Evolutionary conservation across 1,139 yeast species (phyloP).

Genomic region (Taphrina deformans): DNA sequence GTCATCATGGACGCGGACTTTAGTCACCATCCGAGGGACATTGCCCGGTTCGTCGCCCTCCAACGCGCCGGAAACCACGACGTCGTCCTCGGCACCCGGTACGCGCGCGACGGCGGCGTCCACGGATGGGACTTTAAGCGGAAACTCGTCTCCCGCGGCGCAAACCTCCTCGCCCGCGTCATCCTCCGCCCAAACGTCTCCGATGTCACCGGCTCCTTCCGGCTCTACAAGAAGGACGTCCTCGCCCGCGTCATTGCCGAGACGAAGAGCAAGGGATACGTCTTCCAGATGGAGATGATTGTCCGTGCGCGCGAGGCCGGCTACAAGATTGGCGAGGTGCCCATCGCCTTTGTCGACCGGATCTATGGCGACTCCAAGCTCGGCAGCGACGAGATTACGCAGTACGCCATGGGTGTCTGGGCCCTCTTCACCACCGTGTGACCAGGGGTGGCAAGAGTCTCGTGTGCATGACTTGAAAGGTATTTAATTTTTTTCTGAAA

Average conservation of each 20-base stretch:
- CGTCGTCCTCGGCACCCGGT: slow-evolving; percentile 83
- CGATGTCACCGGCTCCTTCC: slow-evolving; percentile 76
- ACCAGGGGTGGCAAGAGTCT: neutral
- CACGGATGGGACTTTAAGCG: slow-evolving; percentile 85
- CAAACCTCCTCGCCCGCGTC: slow-evolving; percentile 73
- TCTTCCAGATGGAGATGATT: slow-evolving; percentile 85
- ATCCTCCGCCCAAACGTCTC: slow-evolving; percentile 72
- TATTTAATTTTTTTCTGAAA: too few relatives aligned
- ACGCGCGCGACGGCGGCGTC: slow-evolving; percentile 80
- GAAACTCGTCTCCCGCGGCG: slow-evolving; percentile 76
- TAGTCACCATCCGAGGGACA: slow-evolving; percentile 75
- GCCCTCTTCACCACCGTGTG: slow-evolving; percentile 24
- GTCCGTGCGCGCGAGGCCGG: slow-evolving; percentile 75
- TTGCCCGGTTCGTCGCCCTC: slow-evolving; percentile 70
- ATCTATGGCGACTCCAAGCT: slow-evolving; percentile 77
- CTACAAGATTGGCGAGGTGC: slow-evolving; percentile 74
- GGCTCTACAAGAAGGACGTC: slow-evolving; percentile 71
- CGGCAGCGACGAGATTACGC: slow-evolving; percentile 64
- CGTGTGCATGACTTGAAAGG: too few relatives aligned
- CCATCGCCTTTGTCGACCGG: slow-evolving; percentile 76
- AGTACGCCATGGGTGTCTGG: slow-evolving; percentile 33
- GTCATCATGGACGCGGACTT: slow-evolving; percentile 86
- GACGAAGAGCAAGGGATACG: slow-evolving; percentile 77
- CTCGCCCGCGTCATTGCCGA: slow-evolving; percentile 66
- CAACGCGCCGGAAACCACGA: slow-evolving; percentile 67